phyloP scores from a whole-genome alignment of 805 yeast genomes.

The Pichia exigua region DNA sequence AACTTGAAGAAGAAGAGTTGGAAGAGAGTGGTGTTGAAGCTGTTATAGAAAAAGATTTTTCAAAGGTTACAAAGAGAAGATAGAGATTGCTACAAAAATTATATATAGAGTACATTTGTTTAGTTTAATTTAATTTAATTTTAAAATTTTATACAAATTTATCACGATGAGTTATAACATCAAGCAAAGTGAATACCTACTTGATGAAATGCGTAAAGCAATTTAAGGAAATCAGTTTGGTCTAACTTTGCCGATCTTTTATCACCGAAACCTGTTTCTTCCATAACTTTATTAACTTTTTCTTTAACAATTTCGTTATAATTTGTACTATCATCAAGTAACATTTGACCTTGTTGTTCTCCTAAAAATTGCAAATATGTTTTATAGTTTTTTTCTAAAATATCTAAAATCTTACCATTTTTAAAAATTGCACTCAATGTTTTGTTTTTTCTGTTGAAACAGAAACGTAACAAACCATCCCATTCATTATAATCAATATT shows the following conservation, averaged over 20 bases:
- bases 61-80: constrained; percentile 43
- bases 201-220: constrained; percentile 89
- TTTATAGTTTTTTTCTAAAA: constrained; percentile 82
- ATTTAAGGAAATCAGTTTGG: constrained; percentile 83
- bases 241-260: constrained; percentile 91
- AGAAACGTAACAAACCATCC: constrained; percentile 91
- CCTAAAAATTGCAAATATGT: constrained; percentile 50
- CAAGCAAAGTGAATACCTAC: constrained; percentile 95
- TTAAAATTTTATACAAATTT: neutral
- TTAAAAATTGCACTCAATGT: constrained; percentile 91
- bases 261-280: constrained; percentile 73
- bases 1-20: constrained; percentile 78
- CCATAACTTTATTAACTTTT: constrained; percentile 65
- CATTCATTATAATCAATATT: constrained; percentile 88
- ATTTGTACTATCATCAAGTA: constrained; percentile 36
- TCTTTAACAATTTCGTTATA: constrained; percentile 47
- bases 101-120: neutral
- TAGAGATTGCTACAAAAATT: neutral
- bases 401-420: constrained; percentile 67
- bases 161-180: neutral
- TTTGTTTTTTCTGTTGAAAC: constrained; percentile 88
- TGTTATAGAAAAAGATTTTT: constrained; percentile 64
- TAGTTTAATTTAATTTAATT: neutral
- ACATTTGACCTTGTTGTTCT: constrained; percentile 41
- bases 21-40: constrained; percentile 94